Evolutionary conservation across 2,329 filamentous ascomycete species (phyloP).

Genomic region (Aspergillus novoparasiticus): DNA sequence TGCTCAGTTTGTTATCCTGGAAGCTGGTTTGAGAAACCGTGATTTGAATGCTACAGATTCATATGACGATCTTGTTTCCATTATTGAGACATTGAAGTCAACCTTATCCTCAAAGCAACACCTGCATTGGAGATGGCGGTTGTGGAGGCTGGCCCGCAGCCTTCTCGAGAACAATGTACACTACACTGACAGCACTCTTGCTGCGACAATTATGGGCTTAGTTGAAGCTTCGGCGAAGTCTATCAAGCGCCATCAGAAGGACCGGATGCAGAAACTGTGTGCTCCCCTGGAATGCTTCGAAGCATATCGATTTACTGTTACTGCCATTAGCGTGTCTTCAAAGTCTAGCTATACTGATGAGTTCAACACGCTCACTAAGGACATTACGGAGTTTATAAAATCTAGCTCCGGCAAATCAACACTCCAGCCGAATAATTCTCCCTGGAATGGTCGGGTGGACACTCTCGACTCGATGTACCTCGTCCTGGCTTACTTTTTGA

Average conservation of each 20-base stretch:
- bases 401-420: slow-evolving; percentile 28
- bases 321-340: slow-evolving; percentile 25
- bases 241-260: slow-evolving; percentile 33
- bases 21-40: slow-evolving; percentile 36
- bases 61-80: slow-evolving; percentile 24
- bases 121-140: slow-evolving; percentile 44
- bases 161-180: slow-evolving; percentile 34
- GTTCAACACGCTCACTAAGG: slow-evolving; percentile 28
- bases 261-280: slow-evolving; percentile 25
- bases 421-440: slow-evolving; percentile 26
- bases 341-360: slow-evolving; percentile 25
- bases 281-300: slow-evolving; percentile 41
- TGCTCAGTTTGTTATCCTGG: slow-evolving; percentile 38
- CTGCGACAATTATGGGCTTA: slow-evolving; percentile 25
- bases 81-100: slow-evolving; percentile 30
- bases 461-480: slow-evolving; percentile 34
- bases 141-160: slow-evolving; percentile 42
- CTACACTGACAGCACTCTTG: slow-evolving; percentile 23
- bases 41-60: slow-evolving; percentile 25
- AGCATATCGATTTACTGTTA: slow-evolving; percentile 37
- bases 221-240: slow-evolving; percentile 31
- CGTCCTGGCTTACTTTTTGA: slow-evolving; percentile 37
- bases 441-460: slow-evolving; percentile 43
- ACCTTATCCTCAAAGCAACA: slow-evolving; percentile 35
- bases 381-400: slow-evolving; percentile 28